Conservation (phyloP, 192 early-diverging fungal species). For the Cladochytrium replicatum region DNA sequence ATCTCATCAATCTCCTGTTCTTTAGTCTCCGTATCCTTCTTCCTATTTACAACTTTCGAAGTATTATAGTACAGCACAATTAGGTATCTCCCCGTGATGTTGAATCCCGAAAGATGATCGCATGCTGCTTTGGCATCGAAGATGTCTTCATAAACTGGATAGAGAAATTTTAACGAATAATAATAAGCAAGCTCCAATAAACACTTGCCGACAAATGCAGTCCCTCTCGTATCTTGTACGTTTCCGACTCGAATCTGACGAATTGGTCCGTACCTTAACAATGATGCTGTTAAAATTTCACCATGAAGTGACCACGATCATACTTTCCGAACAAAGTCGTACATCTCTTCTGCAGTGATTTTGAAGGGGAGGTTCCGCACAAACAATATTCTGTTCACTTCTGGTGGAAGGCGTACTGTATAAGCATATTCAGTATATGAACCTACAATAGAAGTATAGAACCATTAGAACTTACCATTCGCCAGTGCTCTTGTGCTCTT, state of each 20-base stretch:
- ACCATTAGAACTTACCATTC: too few relatives aligned
- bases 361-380: constrained; percentile 96
- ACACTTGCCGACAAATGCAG: constrained; percentile 74
- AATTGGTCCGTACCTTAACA: constrained; percentile 71
- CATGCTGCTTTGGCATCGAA: constrained; percentile 96
- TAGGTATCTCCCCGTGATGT: constrained; percentile 88
- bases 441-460: too few relatives aligned
- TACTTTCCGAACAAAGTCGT: constrained; percentile 91
- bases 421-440: too few relatives aligned
- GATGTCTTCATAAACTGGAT: constrained; percentile 86
- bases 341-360: constrained; percentile 93
- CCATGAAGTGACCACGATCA: too few relatives aligned
- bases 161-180: background rate
- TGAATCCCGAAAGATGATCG: constrained; percentile 93
- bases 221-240: constrained; percentile 78
- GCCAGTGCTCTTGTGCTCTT: too few relatives aligned
- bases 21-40: constrained; percentile 65
- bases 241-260: constrained; percentile 87
- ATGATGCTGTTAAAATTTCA: too few relatives aligned
- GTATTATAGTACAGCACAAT: constrained; percentile 91
- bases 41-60: constrained; percentile 67
- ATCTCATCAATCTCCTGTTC: constrained; percentile 32
- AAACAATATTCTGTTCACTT: constrained; percentile 89
- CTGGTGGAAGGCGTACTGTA: constrained; percentile 77
- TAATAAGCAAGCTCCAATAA: background rate